These are phyloP conservation scores for Paraconiothyrium sp. DNA, from an alignment of 2,329 filamentous ascomycete species.

Conservation along the genomic window DNA sequence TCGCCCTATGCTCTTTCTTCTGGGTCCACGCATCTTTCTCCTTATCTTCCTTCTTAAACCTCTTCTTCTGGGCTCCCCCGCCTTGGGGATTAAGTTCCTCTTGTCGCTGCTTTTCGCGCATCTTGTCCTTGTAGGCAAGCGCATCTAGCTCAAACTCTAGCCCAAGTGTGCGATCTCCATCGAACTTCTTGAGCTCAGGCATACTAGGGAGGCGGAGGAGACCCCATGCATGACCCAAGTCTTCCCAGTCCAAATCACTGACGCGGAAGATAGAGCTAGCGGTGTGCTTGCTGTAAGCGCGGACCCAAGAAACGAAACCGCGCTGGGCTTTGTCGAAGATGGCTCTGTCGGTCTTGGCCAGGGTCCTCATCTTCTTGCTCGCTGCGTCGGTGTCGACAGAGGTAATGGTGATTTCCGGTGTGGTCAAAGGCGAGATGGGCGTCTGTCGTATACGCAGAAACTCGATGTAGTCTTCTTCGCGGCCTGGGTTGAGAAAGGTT, in stretches of 20 bases:
- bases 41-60: slow-evolving; percentile 32
- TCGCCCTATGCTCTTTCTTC: slow-evolving; percentile 46
- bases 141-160: slow-evolving; percentile 52
- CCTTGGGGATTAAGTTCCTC: slow-evolving; percentile 35
- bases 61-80: slow-evolving; percentile 36
- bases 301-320: slow-evolving; percentile 92
- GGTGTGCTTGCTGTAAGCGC: slow-evolving; percentile 90
- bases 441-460: slow-evolving; percentile 90
- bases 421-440: slow-evolving; percentile 72
- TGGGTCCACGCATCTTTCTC: slow-evolving; percentile 47
- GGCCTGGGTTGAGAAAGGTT: slow-evolving; percentile 82
- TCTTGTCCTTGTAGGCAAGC: slow-evolving; percentile 57
- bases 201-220: slow-evolving; percentile 88
- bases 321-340: slow-evolving; percentile 88
- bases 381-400: slow-evolving; percentile 68
- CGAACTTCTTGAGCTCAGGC: slow-evolving; percentile 74
- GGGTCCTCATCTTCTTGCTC: slow-evolving; percentile 68
- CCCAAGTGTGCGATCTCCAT: slow-evolving; percentile 55
- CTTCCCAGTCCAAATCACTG: slow-evolving; percentile 83
- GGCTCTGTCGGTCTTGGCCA: slow-evolving; percentile 69
- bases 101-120: slow-evolving; percentile 54
- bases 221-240: slow-evolving; percentile 84
- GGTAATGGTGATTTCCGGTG: slow-evolving; percentile 66
- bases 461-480: slow-evolving; percentile 88
- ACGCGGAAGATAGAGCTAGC: slow-evolving; percentile 91